These are phyloP conservation scores for Daedaleopsis nitida DNA, from an alignment of 768 basidiomycete species.

Conservation along the genomic window DNA sequence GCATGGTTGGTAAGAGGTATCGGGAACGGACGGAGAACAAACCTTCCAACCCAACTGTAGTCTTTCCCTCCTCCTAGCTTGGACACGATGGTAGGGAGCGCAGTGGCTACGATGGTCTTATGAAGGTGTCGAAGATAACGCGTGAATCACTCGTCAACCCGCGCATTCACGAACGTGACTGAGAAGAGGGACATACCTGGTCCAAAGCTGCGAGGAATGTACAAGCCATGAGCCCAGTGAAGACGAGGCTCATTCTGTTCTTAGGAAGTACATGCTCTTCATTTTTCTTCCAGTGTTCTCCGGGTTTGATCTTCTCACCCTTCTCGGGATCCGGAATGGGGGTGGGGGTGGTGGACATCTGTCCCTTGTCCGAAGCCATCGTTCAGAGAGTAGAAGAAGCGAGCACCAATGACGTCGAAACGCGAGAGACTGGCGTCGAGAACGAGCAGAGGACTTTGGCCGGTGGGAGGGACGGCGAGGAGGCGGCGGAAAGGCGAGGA, in stretches of 20 bases:
- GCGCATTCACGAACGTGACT: no score
- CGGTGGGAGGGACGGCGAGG: constrained; percentile 2
- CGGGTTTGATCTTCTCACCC: constrained; percentile 23
- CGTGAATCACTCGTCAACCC: neutral
- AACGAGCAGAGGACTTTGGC: neutral
- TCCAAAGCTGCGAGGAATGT: constrained; percentile 52
- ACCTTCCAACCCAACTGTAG: constrained; percentile 55
- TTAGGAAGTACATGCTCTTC: constrained; percentile 47
- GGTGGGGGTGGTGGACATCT: neutral
- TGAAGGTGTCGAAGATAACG: no score
- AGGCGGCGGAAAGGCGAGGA: constrained; percentile 1
- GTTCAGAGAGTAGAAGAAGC: neutral
- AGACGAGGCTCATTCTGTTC: constrained; percentile 44
- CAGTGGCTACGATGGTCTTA: constrained; percentile 50
- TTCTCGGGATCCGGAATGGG: neutral
- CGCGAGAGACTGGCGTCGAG: constrained; percentile 3
- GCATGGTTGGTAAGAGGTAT: neutral
- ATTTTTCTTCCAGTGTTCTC: constrained; percentile 39
- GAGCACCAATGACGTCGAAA: neutral
- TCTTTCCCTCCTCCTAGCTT: constrained; percentile 46
- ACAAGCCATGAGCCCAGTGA: constrained; percentile 45
- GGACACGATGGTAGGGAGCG: constrained; percentile 50
- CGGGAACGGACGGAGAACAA: constrained; percentile 1
- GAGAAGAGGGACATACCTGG: constrained; percentile 29
- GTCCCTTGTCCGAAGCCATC: constrained; percentile 3